These are phyloP conservation scores for Dichotomocladium elegans DNA, from an alignment of 371 early-diverging fungal genomes.

Conservation along the genomic window DNA sequence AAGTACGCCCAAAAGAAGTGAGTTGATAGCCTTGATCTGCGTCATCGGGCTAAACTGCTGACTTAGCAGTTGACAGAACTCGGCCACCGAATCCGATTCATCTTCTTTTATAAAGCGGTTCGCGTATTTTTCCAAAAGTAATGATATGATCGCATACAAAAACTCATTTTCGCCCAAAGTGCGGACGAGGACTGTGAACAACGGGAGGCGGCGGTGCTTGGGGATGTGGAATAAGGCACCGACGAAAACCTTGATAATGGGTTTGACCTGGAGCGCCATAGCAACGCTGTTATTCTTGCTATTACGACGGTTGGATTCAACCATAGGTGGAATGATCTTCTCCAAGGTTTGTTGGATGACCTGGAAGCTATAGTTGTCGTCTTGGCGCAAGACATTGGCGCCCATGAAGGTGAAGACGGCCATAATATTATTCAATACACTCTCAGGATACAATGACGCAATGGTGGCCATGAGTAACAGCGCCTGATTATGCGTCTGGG, in stretches of 20 bases:
- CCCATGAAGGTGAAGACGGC: conserved; percentile 98
- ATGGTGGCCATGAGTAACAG: conserved; percentile 87
- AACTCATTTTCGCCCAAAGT: conserved; percentile 80
- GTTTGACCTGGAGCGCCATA: conserved; percentile 54
- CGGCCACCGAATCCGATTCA: conserved; percentile 57
- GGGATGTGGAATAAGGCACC: conserved; percentile 92
- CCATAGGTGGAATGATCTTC: conserved; percentile 83
- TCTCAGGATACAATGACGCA: conserved; percentile 77
- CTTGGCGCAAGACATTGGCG: conserved; percentile 89
- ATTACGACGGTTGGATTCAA: conserved; percentile 54
- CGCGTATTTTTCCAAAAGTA: conserved; percentile 72
- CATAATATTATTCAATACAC: conserved; percentile 90
- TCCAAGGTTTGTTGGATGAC: conserved; percentile 89
- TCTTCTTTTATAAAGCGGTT: conserved; percentile 52
- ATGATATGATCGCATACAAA: conserved; percentile 67
- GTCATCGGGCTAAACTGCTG: conserved; percentile 62
- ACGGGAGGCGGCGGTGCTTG: conserved; percentile 82
- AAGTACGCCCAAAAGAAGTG: conserved; percentile 58
- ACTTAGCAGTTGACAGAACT: conserved; percentile 64
- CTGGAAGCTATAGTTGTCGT: conserved; percentile 94
- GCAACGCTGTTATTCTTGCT: conserved; percentile 37
- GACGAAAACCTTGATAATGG: conserved; percentile 86
- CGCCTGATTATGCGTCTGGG: conserved; percentile 92
- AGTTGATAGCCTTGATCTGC: conserved; percentile 66
- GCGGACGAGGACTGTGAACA: conserved; percentile 79